Evolutionary conservation across 2,329 filamentous ascomycete genomes (phyloP), one percentile per base, ranked within the genome.

Genomic region (Nemania sp.): DNA sequence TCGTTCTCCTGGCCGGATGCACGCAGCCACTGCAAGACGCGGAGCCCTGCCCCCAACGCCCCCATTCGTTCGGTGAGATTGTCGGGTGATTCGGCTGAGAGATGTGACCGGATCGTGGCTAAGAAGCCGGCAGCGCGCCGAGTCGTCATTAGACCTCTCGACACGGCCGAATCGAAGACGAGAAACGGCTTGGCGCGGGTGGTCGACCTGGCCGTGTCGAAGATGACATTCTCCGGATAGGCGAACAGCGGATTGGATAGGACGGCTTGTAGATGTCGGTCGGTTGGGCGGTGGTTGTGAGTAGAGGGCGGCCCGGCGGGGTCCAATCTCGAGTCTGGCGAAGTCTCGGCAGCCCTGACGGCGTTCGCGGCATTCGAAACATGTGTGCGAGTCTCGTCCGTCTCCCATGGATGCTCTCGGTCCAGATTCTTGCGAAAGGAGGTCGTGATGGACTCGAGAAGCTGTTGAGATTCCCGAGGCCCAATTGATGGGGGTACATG

Each of bases 391-490:
- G 60, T 37, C 25, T 68, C 63, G 9, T 77, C 69, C 13, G 73
- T 64, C 32, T 76, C 69, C 68, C 75, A 79, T 61, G 83, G 83
- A 67, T 87, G 81, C 68, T 87, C 83, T 45, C 75, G 77, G 67
- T 86, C 83, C n/a, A 87, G 80, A 32, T 85, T 81, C 56, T 78
- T 78, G 53, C 84, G 80, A 69, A 87, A 87, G 2, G 83, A 86
- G 5, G 77, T 73, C 52, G 84, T 87, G 53, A 87, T 77, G 35
- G 79, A 78, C 55, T 84, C 78, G 63, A 86, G 81, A 9, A 87
- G 79, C 66, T 81, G 80, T 62, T 83, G 78, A 25, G 82, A 81
- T 57, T 85, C 81, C 56, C 78, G 77, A 45, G 75, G 73, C 46
- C 76, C 81, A 40, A 87, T 74, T 1, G 81, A 78, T 1, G 82